These are phyloP conservation scores for Capsicum pubescens DNA, from an alignment of 257 asterid genomes.

Conservation along the genomic window DNA sequence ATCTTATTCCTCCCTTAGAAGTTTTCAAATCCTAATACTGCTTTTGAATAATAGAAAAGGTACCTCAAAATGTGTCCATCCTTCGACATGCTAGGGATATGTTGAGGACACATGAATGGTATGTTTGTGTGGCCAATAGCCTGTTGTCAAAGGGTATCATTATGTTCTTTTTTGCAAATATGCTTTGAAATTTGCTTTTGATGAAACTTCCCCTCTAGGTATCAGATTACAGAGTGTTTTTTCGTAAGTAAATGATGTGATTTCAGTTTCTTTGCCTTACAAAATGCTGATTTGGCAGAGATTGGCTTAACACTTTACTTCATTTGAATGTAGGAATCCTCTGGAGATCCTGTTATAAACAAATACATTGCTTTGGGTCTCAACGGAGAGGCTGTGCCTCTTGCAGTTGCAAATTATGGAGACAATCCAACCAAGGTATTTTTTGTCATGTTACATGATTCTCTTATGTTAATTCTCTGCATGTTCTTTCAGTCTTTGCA, in stretches of 20 bases:
- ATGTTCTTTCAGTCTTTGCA: not conserved
- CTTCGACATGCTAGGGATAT: not conserved
- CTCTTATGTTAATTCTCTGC: not conserved
- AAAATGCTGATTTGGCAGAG: not conserved
- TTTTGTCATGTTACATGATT: not conserved
- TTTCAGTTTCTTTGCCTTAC: not conserved
- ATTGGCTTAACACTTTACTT: not conserved
- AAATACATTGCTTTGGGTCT: conserved; percentile 86
- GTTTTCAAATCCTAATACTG: not conserved
- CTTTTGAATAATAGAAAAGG: not conserved
- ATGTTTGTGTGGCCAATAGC: not conserved
- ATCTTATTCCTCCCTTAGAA: not conserved
- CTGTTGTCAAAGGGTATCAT: not conserved
- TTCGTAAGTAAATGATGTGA: not conserved
- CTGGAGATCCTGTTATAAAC: conserved; percentile 66
- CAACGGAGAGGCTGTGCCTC: conserved; percentile 76
- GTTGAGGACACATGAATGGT: not conserved
- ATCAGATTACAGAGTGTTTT: not conserved
- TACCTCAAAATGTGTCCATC: not conserved
- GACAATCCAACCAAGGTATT: conserved; percentile 84
- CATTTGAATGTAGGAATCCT: conserved; percentile 58
- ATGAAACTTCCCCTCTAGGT: not conserved
- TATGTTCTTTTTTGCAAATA: not conserved
- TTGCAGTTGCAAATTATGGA: conserved; percentile 90
- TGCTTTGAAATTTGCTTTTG: not conserved